phyloP scores from a whole-genome alignment of 305 asterid genomes.

The Fraxinus angustifolia region DNA sequence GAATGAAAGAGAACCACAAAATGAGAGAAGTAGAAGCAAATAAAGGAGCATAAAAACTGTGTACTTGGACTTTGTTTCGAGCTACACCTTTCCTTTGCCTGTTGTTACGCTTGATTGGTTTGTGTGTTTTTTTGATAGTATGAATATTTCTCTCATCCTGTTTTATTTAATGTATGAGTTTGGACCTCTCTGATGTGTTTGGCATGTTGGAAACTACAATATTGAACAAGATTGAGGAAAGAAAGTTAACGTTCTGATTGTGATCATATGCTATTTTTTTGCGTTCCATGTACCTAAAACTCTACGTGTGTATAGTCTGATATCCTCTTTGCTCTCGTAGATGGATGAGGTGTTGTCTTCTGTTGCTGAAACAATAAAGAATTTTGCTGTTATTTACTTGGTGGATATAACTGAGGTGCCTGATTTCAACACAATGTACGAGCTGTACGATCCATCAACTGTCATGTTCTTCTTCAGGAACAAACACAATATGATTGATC shows the following conservation, averaged over 20 bases:
- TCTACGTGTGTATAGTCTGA: background rate
- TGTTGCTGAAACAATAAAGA: conserved; percentile 82
- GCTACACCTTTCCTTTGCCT: background rate
- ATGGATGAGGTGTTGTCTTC: conserved; percentile 91
- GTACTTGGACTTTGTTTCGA: background rate
- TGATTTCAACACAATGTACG: conserved; percentile 91
- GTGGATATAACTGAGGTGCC: conserved; percentile 89
- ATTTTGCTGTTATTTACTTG: conserved; percentile 76
- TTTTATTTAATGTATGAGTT: background rate
- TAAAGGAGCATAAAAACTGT: background rate
- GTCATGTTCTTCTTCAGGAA: conserved; percentile 81
- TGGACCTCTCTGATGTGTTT: background rate
- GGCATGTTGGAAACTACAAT: background rate
- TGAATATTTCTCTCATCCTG: background rate
- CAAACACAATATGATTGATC: conserved; percentile 95
- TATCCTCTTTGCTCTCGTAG: conserved; percentile 30
- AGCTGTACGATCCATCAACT: conserved; percentile 86
- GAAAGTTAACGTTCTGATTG: background rate
- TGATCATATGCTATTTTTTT: background rate
- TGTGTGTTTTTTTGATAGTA: background rate
- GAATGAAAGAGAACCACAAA: background rate
- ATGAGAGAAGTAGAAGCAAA: background rate
- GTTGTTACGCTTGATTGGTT: background rate
- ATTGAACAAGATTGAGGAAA: background rate
- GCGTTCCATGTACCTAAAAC: background rate